Percentiles rank a stretch among this genome's conserved stretches.
phyloP scores from a whole-genome alignment of 2,329 filamentous ascomycete genomes.

The Penicillium sumatraense region DNA sequence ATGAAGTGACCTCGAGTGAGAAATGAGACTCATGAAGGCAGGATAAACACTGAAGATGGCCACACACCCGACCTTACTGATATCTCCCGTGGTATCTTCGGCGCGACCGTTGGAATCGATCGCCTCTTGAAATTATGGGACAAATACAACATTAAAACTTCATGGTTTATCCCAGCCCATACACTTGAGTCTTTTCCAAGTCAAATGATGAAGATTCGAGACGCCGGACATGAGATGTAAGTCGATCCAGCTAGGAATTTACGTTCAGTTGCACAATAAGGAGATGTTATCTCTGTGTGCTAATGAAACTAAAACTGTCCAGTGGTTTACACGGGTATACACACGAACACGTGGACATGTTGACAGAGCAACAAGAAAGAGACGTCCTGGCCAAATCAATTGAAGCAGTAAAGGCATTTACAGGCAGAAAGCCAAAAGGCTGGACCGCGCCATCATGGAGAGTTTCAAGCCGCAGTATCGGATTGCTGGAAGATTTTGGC shows the following conservation, averaged over 20 bases:
- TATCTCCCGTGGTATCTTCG: conserved; percentile 11
- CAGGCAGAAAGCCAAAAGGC: conserved; percentile 64
- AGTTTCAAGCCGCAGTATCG: conserved; percentile 29
- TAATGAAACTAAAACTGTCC: background rate
- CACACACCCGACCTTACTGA: conserved; percentile 3
- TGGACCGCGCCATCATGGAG: conserved; percentile 33
- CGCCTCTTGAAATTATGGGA: conserved; percentile 9
- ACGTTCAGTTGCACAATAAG: background rate
- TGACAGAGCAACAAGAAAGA: conserved; percentile 73
- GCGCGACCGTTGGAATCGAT: conserved; percentile 10
- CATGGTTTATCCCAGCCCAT: conserved; percentile 12
- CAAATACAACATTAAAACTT: conserved; percentile 7
- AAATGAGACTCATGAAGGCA: background rate
- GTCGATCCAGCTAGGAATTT: background rate
- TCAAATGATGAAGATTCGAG: conserved; percentile 7
- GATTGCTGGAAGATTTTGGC: conserved; percentile 37
- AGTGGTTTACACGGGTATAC: conserved; percentile 59
- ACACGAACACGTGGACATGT: conserved; percentile 71
- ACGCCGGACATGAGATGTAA: conserved; percentile 14
- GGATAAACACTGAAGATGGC: conserved; percentile 8
- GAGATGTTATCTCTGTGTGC: too few species aligned
- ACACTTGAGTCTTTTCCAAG: conserved; percentile 9
- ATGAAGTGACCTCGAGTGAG: too few species aligned
- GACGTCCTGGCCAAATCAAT: conserved; percentile 76
- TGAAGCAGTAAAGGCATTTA: conserved; percentile 69